Conservation (phyloP, 2,329 filamentous ascomycete genomes). For the Zymoseptoria brevis region DNA sequence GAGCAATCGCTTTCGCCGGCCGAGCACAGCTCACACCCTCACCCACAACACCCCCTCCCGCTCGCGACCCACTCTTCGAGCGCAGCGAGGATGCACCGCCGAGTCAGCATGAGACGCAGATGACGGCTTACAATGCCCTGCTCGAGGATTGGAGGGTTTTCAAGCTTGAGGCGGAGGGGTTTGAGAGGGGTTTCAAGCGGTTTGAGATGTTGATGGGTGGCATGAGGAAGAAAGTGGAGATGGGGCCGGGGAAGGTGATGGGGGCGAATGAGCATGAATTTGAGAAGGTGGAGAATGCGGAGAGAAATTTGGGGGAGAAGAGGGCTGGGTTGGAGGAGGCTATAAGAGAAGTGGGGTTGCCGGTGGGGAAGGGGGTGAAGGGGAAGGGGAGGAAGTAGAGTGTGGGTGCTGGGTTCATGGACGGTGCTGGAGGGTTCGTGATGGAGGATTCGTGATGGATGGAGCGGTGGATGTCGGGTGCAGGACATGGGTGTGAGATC, state of each 20-base stretch:
- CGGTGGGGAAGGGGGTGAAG: constrained; percentile 16
- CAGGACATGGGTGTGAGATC: too few species aligned
- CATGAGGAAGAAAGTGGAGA: constrained; percentile 1
- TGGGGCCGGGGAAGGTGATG: constrained; percentile 3
- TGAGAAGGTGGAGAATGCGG: constrained; percentile 6
- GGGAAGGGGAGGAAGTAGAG: not conserved
- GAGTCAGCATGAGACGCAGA: constrained; percentile 5
- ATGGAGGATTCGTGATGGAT: too few species aligned
- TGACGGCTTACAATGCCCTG: not conserved
- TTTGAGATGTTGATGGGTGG: constrained; percentile 2
- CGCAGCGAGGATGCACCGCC: constrained; percentile 1
- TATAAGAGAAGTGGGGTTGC: constrained; percentile 3
- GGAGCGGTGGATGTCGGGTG: too few species aligned
- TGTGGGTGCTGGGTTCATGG: not conserved
- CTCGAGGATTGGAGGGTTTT: constrained; percentile 1
- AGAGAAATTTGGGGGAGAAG: constrained; percentile 5
- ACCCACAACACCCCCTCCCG: not conserved
- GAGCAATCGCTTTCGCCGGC: not conserved
- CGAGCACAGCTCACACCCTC: constrained; percentile 2
- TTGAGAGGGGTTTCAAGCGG: constrained; percentile 1
- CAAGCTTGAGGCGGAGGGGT: constrained; percentile 3
- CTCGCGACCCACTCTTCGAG: constrained; percentile 6
- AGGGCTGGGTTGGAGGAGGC: constrained; percentile 2
- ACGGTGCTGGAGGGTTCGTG: too few species aligned
- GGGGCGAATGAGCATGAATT: constrained; percentile 8